Evolutionary conservation across 2,329 filamentous ascomycete genomes (phyloP), one percentile per base, ranked within the genome.

Genomic region (Colletotrichum orbiculare): DNA sequence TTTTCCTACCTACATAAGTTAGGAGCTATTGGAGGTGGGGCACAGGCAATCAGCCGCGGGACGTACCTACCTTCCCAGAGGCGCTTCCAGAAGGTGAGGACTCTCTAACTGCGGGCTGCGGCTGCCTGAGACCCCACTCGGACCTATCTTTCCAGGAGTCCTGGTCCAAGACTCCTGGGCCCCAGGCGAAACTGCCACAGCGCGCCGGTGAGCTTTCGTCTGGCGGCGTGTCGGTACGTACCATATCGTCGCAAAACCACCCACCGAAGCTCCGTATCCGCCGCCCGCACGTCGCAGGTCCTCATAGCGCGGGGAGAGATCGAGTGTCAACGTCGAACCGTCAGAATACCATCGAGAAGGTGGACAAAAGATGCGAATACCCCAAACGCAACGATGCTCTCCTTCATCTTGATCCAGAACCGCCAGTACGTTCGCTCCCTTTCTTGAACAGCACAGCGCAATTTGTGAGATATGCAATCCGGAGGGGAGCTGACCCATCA

Each of bases 401-500:
- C 91, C 42, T 95, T 94, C 75, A 93, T 95, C 69, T 81, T 95
- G 63, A 93, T 95, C 58, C 92, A 95, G 75, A 95, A 95, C 75
- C 87, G 92, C 71, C 92, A 95, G 91, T 93, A 80, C 10, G 65
- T 43, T 15, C 17, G 39, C n/a, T 25, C 15, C 17, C 25, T 46
- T 11, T n/a, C 5, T 7, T 3, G 37, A 39, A n/a, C 34, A 25
- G 10, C 39, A 35, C 15, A 7, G 15, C 25, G 37, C 43, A 17
- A n/a, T n/a, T n/a, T 15, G 43, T 17, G 43, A 9, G 15, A 41
- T 4, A 41, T 41, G 39, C 25, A 41, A 6, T 41, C 39, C 35
- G 15, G 13, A 58, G 57, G 47, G 39, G 56, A 39, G 62, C 64
- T 59, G 46, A 54, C 55, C 38, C 38, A 47, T 48, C 48, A 43